A percentile compares a stretch with the other conserved stretches of the same genome.
Conservation (phyloP, 306 rosid species). For the Begonia fuchsioides region DNA sequence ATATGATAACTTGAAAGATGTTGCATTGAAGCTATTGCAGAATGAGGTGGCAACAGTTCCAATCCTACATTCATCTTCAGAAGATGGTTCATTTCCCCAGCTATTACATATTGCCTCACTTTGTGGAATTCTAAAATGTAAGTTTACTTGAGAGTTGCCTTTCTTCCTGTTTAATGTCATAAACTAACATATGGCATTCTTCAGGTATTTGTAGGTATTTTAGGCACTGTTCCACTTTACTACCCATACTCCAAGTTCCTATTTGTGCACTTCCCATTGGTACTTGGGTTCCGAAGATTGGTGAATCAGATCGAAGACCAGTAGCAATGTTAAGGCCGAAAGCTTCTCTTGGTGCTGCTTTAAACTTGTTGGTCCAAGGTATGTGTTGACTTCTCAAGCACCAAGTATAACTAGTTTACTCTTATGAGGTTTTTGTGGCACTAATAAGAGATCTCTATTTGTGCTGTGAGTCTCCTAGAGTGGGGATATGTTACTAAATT, state of each 20-base stretch:
- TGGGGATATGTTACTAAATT: no score
- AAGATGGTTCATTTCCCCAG: constrained; percentile 86
- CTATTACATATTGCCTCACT: constrained; percentile 89
- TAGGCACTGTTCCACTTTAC: constrained; percentile 47
- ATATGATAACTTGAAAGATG: constrained; percentile 69
- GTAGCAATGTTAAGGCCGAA: constrained; percentile 56
- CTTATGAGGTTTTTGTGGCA: no score
- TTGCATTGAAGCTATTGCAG: constrained; percentile 70
- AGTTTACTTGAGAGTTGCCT: constrained; percentile 11
- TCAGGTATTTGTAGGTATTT: constrained; percentile 81
- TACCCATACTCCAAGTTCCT: constrained; percentile 72
- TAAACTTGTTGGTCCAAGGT: constrained; percentile 75
- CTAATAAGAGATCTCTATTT: no score
- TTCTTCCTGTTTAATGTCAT: not conserved
- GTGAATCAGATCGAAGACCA: constrained; percentile 50
- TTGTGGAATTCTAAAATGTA: constrained; percentile 83
- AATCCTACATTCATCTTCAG: constrained; percentile 58
- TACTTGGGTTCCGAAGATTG: constrained; percentile 74
- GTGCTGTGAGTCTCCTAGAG: no score
- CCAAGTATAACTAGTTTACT: no score
- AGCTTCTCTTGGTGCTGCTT: constrained; percentile 54
- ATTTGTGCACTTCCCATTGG: constrained; percentile 65
- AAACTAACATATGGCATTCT: constrained; percentile 24
- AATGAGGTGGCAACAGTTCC: constrained; percentile 87
- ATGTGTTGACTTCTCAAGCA: not conserved